These are phyloP conservation scores for Orbilia blumenaviensis DNA, from an alignment of 2,329 filamentous ascomycete genomes.

Conservation along the genomic window DNA sequence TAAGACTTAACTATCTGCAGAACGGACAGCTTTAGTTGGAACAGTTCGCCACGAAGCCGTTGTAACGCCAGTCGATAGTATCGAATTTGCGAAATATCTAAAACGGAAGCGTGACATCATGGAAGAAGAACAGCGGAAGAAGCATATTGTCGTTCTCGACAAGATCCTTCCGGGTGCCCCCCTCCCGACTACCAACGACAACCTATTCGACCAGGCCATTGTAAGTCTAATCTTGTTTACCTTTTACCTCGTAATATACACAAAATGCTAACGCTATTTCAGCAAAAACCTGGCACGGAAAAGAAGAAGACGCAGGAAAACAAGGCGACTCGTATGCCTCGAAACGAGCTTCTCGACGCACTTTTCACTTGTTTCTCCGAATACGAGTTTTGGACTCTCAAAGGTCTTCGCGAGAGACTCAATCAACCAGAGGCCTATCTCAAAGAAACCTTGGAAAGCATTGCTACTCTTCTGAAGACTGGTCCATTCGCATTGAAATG, in stretches of 20 bases:
- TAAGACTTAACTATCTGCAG: conserved; percentile 62
- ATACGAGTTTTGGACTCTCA: conserved; percentile 95
- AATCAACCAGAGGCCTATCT: conserved; percentile 94
- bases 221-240: background rate
- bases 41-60: conserved; percentile 73
- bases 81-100: conserved; percentile 62
- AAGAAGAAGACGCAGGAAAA: conserved; percentile 74
- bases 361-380: conserved; percentile 84
- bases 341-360: conserved; percentile 84
- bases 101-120: conserved; percentile 61
- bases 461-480: conserved; percentile 82
- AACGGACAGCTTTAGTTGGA: conserved; percentile 79
- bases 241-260: background rate
- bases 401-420: conserved; percentile 77
- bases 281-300: conserved; percentile 67
- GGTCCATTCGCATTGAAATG: conserved; percentile 87
- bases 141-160: conserved; percentile 66
- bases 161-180: conserved; percentile 65
- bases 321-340: conserved; percentile 88
- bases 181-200: conserved; percentile 55
- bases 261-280: conserved; percentile 16
- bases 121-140: conserved; percentile 65
- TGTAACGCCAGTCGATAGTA: conserved; percentile 60
- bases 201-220: conserved; percentile 23
- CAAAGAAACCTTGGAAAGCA: conserved; percentile 81